Evolutionary conservation across 345 rosid species (phyloP), one percentile per base, ranked within the genome.

Genomic region (Melastoma malabathricum): DNA sequence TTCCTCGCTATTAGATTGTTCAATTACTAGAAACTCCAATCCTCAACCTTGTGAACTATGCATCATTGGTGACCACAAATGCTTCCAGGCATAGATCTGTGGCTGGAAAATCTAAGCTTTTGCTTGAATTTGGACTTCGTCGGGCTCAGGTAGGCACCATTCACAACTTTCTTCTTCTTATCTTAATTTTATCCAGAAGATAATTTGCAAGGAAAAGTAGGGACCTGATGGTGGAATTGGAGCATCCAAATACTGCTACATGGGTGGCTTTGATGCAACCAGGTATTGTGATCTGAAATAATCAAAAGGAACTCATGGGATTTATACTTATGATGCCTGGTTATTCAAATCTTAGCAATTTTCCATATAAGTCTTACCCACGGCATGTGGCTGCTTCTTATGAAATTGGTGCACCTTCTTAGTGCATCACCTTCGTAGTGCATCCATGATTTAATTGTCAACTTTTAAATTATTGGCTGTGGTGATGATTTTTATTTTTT

Each of bases 261-360:
- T 88, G 38, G 99, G 99, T 70, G 99, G 99, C 54, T 88, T 92
- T 75, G 99, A 92, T 61, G 90, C 97, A 17, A 88, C 99, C 44
- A 89, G 97, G 97, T 74, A 74, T 61, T 47, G 23, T 51, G 17
- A 4, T 44, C 15, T 25, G 23, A 52, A 13, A 16, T 46, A 38
- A 20, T 52, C 10, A 15, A 54, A 9, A 2, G 41, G 2, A 34
- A 22, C 25, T 22, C 5, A 46, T 6, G 44, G 25, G 6, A 47
- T 47, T 39, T 14, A 50, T 4, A 17, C n/a, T 43, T 18, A 43
- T 38, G 4, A 20, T 18, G 57, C 23, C 46, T 55, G 18, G 46
- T 16, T 51, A 44, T 18, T 51, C 2, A 12, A 34, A 34, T 25
- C 12, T 25, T 20, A 16, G 5, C 41, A 34, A 34, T 45, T 50